phyloP scores from a whole-genome alignment of 2,329 filamentous ascomycete genomes.

The Colletotrichum sp. region DNA sequence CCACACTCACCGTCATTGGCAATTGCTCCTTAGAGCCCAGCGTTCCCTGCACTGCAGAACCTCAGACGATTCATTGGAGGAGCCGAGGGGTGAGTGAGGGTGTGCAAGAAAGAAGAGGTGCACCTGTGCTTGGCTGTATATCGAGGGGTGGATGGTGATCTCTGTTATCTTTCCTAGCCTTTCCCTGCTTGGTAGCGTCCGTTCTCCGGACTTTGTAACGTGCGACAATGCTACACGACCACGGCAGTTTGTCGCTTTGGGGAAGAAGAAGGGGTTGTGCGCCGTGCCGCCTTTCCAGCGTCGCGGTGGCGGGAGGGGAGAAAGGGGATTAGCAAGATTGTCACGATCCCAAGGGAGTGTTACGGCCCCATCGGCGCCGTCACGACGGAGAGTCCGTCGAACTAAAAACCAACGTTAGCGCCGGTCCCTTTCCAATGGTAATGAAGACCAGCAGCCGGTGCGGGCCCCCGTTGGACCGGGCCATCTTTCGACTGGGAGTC shows the following conservation, averaged over 20 bases:
- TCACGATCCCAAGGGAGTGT: not conserved
- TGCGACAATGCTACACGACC: not conserved
- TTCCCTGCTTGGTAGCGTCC: not conserved
- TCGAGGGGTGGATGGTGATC: not conserved
- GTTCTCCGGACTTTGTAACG: not conserved
- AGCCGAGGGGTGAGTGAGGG: not conserved
- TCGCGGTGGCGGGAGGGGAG: not conserved
- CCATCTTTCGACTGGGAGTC: not conserved
- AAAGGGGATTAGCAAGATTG: not conserved
- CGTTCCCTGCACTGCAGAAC: not conserved
- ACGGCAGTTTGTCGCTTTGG: not conserved
- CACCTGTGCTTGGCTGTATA: not conserved
- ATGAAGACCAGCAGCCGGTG: not conserved
- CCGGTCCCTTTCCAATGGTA: not conserved
- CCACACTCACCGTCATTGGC: not conserved
- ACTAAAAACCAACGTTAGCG: not conserved
- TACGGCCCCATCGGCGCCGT: not conserved
- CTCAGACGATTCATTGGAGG: conserved; percentile 14
- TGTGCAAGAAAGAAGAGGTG: not conserved
- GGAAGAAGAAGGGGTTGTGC: not conserved
- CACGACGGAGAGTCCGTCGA: conserved; percentile 6
- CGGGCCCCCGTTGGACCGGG: not conserved
- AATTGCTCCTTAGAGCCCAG: not conserved
- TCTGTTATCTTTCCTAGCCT: not conserved
- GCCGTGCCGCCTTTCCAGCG: not conserved